These are phyloP conservation scores for Metarhizium rileyi DNA, from an alignment of 2,329 filamentous ascomycete genomes.

Conservation along the genomic window DNA sequence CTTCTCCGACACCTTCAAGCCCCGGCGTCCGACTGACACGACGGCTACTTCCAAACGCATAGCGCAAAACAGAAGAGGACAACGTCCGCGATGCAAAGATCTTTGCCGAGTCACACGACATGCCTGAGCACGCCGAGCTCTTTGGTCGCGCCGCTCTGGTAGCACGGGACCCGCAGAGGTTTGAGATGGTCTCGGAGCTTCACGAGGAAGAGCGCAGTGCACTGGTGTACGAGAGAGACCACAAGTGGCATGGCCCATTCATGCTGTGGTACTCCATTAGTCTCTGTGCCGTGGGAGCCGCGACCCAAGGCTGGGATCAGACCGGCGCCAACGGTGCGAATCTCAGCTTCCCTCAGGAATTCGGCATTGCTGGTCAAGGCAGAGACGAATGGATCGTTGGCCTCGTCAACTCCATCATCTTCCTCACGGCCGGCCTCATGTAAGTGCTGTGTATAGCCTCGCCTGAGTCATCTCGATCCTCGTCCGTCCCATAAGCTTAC, in stretches of 20 bases:
- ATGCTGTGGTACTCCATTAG: slow-evolving; percentile 32
- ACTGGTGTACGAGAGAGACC: slow-evolving; percentile 36
- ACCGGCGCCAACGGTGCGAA: slow-evolving; percentile 52
- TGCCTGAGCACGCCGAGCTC: slow-evolving; percentile 35
- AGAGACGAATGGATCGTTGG: slow-evolving; percentile 32
- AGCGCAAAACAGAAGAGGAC: slow-evolving; percentile 15
- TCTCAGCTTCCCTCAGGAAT: slow-evolving; percentile 41
- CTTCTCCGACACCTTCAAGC: neutral
- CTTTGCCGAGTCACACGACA: slow-evolving; percentile 36
- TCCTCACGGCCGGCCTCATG: slow-evolving; percentile 42
- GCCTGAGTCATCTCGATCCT: too few relatives aligned
- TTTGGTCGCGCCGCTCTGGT: slow-evolving; percentile 20
- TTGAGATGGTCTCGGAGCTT: slow-evolving; percentile 14
- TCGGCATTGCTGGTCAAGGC: slow-evolving; percentile 25
- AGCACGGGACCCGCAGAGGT: slow-evolving; percentile 16
- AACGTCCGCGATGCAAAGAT: slow-evolving; percentile 29
- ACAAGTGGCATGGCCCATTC: slow-evolving; percentile 43
- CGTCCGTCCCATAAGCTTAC: too few relatives aligned
- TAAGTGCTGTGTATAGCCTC: slow-evolving; percentile 27
- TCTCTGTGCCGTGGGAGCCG: slow-evolving; percentile 44
- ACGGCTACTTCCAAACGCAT: neutral
- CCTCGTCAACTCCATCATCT: slow-evolving; percentile 20
- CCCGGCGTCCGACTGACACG: neutral
- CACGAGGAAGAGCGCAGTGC: slow-evolving; percentile 22
- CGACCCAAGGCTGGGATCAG: slow-evolving; percentile 54